Evolutionary conservation across 1,284 basidiomycete genomes (phyloP), one percentile per base, ranked within the genome.

Genomic region (Xerocomus amazonicus): DNA sequence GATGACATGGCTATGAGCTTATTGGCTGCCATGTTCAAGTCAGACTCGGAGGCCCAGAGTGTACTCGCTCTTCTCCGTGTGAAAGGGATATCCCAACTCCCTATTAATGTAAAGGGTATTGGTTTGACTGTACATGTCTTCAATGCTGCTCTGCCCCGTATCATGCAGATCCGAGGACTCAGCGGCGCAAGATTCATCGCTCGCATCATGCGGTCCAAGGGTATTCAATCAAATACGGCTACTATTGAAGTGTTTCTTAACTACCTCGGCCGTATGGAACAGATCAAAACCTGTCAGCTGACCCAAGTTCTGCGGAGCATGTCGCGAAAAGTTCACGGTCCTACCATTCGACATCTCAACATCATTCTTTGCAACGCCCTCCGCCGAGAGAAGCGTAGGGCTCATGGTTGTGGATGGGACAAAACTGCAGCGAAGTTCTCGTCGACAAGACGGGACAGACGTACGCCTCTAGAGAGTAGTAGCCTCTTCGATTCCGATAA

Each of bases 181-280:
- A 52, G 66, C 31, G 74, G 70, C 32, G 72, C 78, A 45, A 68
- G 63, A 34, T 55, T 57, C 42, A 63, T 84, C 36, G 66, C 83
- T 50, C 65, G 65, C 23, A 70, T 82, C 47, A 87, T 90, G 83
- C 70, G 66, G 36, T 61, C 67, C 19, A 70, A 71, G 49, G 59
- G 70, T 17, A 59, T 88, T 43, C 59, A 60, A 31, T 79, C 80
- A 26, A 76, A 85, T 63, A 62, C 70, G 7, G 57, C 68, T 45
- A 87, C 85, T 0, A 58, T 78, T 35, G 72, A 80, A 56, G 73
- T 81, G 28, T 59, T 88, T 43, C 62, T 85, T 44, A 58, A 71
- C 14, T 71, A 81, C 62, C 66, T 86, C 23, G 69, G 73, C 43
- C 69, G 68, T 42, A 63, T 55, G 7, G 71, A 76, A 55, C 60